A percentile compares a stretch with the other conserved stretches of the same genome.
Conservation (phyloP, 768 basidiomycete species). For the Chalciporus chontae region DNA sequence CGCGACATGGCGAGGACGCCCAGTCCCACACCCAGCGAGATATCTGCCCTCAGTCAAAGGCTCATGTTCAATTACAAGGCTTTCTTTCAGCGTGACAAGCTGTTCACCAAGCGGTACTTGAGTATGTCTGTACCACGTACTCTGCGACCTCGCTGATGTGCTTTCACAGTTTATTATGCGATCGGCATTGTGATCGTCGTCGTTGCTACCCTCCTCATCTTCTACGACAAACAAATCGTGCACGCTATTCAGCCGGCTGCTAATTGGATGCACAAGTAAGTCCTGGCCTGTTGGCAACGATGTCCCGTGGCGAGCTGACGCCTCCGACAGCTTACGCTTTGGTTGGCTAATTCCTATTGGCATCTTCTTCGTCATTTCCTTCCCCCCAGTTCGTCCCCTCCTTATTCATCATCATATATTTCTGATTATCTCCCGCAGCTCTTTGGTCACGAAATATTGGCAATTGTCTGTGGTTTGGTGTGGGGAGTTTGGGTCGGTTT, state of each 20-base stretch:
- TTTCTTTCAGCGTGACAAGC: conserved; percentile 44
- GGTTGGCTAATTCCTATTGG: conserved; percentile 82
- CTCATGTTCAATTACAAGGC: conserved; percentile 45
- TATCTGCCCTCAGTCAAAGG: conserved; percentile 37
- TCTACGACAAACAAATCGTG: conserved; percentile 64
- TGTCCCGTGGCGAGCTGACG: background rate
- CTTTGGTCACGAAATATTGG: conserved; percentile 91
- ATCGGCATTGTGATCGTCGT: conserved; percentile 43
- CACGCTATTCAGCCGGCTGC: conserved; percentile 43
- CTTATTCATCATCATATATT: background rate
- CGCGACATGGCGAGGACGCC: conserved; percentile 42
- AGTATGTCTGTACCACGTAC: conserved; percentile 37
- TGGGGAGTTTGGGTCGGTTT: conserved; percentile 90
- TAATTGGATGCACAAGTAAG: conserved; percentile 42
- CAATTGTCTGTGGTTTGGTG: conserved; percentile 83
- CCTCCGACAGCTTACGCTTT: conserved; percentile 39
- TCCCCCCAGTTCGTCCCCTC: conserved; percentile 61
- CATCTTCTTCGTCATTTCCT: conserved; percentile 79
- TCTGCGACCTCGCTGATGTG: background rate
- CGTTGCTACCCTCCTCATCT: conserved; percentile 48
- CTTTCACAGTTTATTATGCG: conserved; percentile 45
- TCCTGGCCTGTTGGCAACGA: background rate
- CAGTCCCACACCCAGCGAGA: conserved; percentile 64
- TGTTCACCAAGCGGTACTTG: conserved; percentile 54
- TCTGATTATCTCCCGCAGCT: conserved; percentile 41